These are phyloP conservation scores for Noccaea bulbosa DNA, from an alignment of 345 rosid species.

Conservation along the genomic window DNA sequence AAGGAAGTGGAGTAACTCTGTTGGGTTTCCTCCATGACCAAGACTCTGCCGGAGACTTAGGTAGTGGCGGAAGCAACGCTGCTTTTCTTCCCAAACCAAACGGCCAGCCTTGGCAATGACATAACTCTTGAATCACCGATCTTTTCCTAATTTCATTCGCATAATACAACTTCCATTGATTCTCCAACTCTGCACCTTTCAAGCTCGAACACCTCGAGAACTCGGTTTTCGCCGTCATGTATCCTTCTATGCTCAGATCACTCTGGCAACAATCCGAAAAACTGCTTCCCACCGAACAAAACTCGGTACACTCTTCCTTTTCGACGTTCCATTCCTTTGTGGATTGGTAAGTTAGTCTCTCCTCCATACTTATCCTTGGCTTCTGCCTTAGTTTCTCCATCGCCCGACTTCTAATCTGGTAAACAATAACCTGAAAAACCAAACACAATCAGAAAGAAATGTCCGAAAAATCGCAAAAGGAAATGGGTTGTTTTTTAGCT, in stretches of 20 bases:
- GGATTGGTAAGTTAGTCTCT: conserved; percentile 50
- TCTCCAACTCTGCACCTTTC: conserved; percentile 40
- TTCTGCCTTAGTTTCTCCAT: conserved; percentile 76
- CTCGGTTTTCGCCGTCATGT: conserved; percentile 57
- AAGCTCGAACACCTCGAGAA: conserved; percentile 67
- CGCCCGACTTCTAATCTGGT: conserved; percentile 66
- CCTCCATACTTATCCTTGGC: conserved; percentile 51
- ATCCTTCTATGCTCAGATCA: conserved; percentile 58
- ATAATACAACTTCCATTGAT: conserved; percentile 46
- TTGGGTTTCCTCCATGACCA: conserved; percentile 81
- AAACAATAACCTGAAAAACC: conserved; percentile 60
- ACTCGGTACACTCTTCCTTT: conserved; percentile 51
- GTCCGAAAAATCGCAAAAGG: not conserved
- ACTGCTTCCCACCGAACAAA: conserved; percentile 63
- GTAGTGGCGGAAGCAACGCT: conserved; percentile 81
- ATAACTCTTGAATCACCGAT: conserved; percentile 66
- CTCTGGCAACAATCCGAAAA: conserved; percentile 62
- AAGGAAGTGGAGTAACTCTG: conserved; percentile 46
- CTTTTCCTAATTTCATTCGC: conserved; percentile 50
- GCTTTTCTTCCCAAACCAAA: conserved; percentile 86
- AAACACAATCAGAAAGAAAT: not conserved
- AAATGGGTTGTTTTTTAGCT: not conserved
- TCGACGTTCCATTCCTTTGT: conserved; percentile 34
- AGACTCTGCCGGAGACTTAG: conserved; percentile 87
- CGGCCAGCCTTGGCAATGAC: conserved; percentile 91